Conservation (phyloP, 768 basidiomycete genomes). For the Podaxis pistillaris region DNA sequence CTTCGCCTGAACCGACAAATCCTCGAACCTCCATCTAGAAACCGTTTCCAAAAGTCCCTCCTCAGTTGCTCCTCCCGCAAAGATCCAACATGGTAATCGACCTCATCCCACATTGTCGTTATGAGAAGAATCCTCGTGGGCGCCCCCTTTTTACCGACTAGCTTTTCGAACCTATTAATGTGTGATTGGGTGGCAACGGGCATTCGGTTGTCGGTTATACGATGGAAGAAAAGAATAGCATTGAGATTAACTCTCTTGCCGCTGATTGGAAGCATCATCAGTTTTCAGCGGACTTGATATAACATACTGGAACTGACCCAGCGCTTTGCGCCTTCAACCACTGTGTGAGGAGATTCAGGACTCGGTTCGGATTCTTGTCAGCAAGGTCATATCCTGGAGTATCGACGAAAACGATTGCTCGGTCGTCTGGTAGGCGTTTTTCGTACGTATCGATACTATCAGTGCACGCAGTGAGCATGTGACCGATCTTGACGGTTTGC, state of each 20-base stretch:
- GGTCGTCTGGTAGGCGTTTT: background rate
- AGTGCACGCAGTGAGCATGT: constrained; percentile 8
- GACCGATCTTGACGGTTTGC: constrained; percentile 12
- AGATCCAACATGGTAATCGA: background rate
- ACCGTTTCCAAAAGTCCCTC: constrained; percentile 10
- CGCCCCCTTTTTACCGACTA: constrained; percentile 9
- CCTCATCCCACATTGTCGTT: constrained; percentile 14
- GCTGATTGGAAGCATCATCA: background rate
- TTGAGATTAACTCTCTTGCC: constrained; percentile 2
- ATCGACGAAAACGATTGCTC: constrained; percentile 6
- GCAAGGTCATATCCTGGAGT: constrained; percentile 15
- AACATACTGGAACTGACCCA: background rate
- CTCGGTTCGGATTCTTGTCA: constrained; percentile 13
- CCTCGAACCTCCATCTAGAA: constrained; percentile 10
- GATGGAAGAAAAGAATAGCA: constrained; percentile 14
- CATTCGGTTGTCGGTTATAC: constrained; percentile 13
- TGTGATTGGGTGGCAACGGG: constrained; percentile 11
- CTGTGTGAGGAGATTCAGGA: constrained; percentile 12
- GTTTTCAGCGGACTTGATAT: background rate
- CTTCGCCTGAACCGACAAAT: constrained; percentile 6
- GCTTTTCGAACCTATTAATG: constrained; percentile 11
- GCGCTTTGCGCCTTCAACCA: constrained; percentile 10
- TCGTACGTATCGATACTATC: constrained; percentile 8
- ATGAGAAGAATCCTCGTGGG: constrained; percentile 7
- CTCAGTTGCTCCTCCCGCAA: constrained; percentile 4